These are phyloP conservation scores for barrel medic (Medicago truncatula) DNA, from an alignment of 306 rosid species.

Conservation along the genomic window DNA sequence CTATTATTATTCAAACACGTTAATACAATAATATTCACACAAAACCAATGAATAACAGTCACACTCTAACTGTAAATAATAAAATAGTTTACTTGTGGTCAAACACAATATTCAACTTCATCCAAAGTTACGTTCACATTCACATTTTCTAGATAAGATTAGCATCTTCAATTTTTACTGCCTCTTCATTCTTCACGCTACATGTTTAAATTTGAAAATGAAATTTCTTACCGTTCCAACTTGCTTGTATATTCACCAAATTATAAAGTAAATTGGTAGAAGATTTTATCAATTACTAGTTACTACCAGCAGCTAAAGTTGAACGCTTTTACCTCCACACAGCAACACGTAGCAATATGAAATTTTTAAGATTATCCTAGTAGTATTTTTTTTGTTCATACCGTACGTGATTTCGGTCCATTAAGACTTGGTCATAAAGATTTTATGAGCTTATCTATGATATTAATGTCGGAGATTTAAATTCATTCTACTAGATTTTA, in stretches of 20 bases:
- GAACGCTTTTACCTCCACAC: slow-evolving; percentile 3
- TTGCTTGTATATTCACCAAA: not conserved
- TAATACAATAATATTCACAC: not conserved
- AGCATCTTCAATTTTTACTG: slow-evolving; percentile 26
- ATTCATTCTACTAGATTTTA: not conserved
- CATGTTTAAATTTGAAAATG: slow-evolving; percentile 25
- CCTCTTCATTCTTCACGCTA: slow-evolving; percentile 27
- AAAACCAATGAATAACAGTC: slow-evolving; percentile 29
- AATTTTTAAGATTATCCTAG: not conserved
- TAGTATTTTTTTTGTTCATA: not conserved
- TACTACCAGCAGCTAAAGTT: not conserved
- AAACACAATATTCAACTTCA: slow-evolving; percentile 37
- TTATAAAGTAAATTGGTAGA: not conserved
- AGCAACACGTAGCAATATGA: not conserved
- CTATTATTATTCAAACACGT: not conserved
- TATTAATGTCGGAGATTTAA: slow-evolving; percentile 15
- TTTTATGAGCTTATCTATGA: slow-evolving; percentile 25
- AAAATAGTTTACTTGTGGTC: slow-evolving; percentile 9
- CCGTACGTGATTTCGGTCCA: slow-evolving; percentile 49
- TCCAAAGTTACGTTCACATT: slow-evolving; percentile 1
- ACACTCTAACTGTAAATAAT: not conserved
- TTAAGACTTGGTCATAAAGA: slow-evolving; percentile 30
- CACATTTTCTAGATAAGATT: slow-evolving; percentile 41
- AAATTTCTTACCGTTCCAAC: slow-evolving; percentile 2
- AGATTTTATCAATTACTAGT: not conserved